A percentile compares a stretch with the other conserved stretches of the same genome.
These are phyloP conservation scores for Ascochyta clinopodiicola DNA, from an alignment of 2,329 filamentous ascomycete species.

Conservation along the genomic window DNA sequence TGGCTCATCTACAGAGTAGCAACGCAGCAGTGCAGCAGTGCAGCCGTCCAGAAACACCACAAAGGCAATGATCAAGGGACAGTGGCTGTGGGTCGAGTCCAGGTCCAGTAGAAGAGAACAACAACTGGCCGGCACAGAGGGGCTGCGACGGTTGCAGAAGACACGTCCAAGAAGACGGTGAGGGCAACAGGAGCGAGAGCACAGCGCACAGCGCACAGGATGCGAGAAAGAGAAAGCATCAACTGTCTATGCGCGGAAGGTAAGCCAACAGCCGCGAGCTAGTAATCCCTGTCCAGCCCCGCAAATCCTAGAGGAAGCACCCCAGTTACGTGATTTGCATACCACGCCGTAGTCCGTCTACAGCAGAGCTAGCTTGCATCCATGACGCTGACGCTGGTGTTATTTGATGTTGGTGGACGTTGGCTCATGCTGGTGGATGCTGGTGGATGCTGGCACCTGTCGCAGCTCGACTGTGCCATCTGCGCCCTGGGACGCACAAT, in stretches of 20 bases:
- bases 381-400: constrained; percentile 7
- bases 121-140: neutral
- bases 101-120: neutral
- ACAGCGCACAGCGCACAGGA: constrained; percentile 9
- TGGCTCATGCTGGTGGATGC: too few species aligned
- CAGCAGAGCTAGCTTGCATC: neutral
- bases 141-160: neutral
- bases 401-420: too few species aligned
- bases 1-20: constrained; percentile 21
- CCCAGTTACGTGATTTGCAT: constrained; percentile 14
- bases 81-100: neutral
- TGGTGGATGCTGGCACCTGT: too few species aligned
- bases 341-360: neutral
- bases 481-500: too few species aligned
- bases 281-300: constrained; percentile 15
- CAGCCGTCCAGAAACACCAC: neutral
- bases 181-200: constrained; percentile 16
- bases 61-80: neutral
- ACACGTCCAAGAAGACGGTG: constrained; percentile 25
- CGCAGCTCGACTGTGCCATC: too few species aligned
- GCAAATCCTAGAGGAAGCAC: constrained; percentile 6
- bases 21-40: neutral
- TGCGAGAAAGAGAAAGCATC: constrained; percentile 11
- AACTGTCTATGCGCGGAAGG: constrained; percentile 7
- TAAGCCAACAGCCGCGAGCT: constrained; percentile 18